Conservation (phyloP, 805 yeast genomes). For the Lachancea kluyveri region DNA sequence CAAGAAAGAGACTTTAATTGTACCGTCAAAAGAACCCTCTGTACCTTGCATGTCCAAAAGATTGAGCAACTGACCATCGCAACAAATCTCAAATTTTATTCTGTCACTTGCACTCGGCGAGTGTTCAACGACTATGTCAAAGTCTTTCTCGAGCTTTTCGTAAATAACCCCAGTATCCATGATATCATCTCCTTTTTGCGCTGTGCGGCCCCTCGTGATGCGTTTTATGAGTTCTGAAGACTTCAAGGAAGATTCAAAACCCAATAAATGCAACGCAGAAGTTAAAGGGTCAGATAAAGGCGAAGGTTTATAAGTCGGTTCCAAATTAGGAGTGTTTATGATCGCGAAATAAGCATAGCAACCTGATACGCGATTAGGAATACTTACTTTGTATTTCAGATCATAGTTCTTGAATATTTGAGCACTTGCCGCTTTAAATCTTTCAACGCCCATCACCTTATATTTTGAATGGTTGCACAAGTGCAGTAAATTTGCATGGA, state of each 20-base stretch:
- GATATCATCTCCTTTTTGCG: constrained; percentile 12
- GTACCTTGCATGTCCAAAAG: constrained; percentile 10
- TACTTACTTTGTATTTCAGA: constrained; percentile 13
- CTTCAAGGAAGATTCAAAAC: constrained; percentile 14
- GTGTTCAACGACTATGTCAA: constrained; percentile 13
- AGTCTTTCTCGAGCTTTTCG: constrained; percentile 11
- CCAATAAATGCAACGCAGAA: constrained; percentile 21
- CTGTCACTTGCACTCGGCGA: constrained; percentile 1
- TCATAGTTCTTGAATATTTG: constrained; percentile 39
- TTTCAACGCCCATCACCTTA: constrained; percentile 53
- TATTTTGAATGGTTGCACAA: constrained; percentile 67
- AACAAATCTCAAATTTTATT: constrained; percentile 22
- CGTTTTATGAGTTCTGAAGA: constrained; percentile 10
- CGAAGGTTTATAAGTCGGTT: constrained; percentile 25
- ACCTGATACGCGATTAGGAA: constrained; percentile 2
- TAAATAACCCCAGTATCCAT: constrained; percentile 13
- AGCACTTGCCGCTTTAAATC: constrained; percentile 67
- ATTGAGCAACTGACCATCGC: constrained; percentile 27
- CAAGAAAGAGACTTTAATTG: constrained; percentile 11
- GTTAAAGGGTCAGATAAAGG: constrained; percentile 23
- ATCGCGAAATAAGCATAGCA: constrained; percentile 25
- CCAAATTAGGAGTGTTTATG: constrained; percentile 26
- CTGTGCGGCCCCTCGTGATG: constrained; percentile 26
- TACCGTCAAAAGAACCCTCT: constrained; percentile 3
- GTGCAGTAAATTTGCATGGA: constrained; percentile 82